Conservation (phyloP, 1,139 yeast genomes). For the Suzukiozyma palmioleophila region DNA sequence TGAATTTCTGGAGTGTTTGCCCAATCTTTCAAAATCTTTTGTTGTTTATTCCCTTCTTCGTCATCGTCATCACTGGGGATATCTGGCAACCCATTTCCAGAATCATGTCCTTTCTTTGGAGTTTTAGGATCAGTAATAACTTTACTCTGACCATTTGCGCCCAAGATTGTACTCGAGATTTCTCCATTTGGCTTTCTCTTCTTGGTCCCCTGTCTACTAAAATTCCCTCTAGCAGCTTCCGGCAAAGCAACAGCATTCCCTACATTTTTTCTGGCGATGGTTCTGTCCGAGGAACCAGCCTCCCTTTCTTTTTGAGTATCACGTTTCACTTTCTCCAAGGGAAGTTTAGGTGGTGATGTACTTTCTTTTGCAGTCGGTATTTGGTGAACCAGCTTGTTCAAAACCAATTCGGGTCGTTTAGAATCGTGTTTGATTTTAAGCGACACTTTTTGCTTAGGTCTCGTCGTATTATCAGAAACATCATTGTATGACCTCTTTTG, state of each 20-base stretch:
- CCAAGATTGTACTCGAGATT: constrained; percentile 3
- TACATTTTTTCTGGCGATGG: constrained; percentile 11
- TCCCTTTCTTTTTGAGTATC: not conserved
- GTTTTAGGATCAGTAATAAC: constrained; percentile 1
- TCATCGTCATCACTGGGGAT: constrained; percentile 58
- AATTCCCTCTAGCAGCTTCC: constrained; percentile 30
- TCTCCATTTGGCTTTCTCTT: constrained; percentile 4
- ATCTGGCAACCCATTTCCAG: constrained; percentile 36
- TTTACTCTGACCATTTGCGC: not conserved
- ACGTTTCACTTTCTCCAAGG: no score
- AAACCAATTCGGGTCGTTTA: constrained; percentile 3
- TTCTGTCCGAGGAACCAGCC: constrained; percentile 6
- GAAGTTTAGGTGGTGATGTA: no score
- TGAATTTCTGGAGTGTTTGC: constrained; percentile 64
- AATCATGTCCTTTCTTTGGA: constrained; percentile 8
- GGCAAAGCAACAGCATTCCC: constrained; percentile 35
- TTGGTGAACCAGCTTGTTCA: not conserved
- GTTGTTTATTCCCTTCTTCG: constrained; percentile 31
- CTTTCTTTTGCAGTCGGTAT: not conserved
- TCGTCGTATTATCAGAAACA: constrained; percentile 1
- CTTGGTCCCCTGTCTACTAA: constrained; percentile 5
- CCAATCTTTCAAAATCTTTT: constrained; percentile 58
- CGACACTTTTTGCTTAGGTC: constrained; percentile 25
- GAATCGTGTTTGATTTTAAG: constrained; percentile 24
- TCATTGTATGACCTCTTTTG: not conserved